These are phyloP conservation scores for Phytophthora rubi DNA, from an alignment of 352 stramenopile genomes.

Conservation along the genomic window DNA sequence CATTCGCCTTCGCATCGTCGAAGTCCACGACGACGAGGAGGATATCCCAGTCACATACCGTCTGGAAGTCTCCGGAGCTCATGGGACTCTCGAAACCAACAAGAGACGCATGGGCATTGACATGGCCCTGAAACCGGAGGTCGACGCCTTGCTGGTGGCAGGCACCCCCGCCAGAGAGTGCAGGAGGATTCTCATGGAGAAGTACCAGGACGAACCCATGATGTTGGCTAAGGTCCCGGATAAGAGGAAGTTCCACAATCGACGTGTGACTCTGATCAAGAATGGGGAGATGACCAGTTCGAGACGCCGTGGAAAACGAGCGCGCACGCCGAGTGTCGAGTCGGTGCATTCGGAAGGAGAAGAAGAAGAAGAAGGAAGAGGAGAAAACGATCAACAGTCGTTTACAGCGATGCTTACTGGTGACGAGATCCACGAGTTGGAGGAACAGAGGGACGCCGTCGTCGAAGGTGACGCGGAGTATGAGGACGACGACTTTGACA, in stretches of 20 bases:
- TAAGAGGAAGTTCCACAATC: constrained; percentile 23
- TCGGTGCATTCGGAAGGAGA: background rate
- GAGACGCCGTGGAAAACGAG: background rate
- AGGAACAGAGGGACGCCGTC: background rate
- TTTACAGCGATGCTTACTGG: background rate
- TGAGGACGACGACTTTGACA: constrained; percentile 13
- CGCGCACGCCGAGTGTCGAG: background rate
- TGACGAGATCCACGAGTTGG: background rate
- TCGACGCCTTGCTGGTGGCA: constrained; percentile 20
- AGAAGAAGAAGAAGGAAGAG: constrained; percentile 3
- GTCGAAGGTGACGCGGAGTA: constrained; percentile 3
- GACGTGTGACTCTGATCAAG: constrained; percentile 16
- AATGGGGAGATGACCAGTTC: background rate
- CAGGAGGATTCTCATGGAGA: constrained; percentile 9
- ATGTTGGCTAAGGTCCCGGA: constrained; percentile 31
- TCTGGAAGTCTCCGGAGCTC: constrained; percentile 12
- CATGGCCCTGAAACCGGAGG: constrained; percentile 21
- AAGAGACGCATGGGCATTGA: constrained; percentile 26
- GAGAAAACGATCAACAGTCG: background rate
- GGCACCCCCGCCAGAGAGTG: constrained; percentile 20
- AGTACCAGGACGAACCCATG: constrained; percentile 23
- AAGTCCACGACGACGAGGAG: constrained; percentile 14
- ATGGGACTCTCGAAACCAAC: constrained; percentile 23
- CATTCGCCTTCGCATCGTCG: constrained; percentile 22
- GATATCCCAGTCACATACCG: constrained; percentile 37